Percentiles rank a stretch among this genome's conserved stretches.
Evolutionary conservation across 805 yeast genomes (phyloP).

Genomic region (Lachancea nothofagi): DNA sequence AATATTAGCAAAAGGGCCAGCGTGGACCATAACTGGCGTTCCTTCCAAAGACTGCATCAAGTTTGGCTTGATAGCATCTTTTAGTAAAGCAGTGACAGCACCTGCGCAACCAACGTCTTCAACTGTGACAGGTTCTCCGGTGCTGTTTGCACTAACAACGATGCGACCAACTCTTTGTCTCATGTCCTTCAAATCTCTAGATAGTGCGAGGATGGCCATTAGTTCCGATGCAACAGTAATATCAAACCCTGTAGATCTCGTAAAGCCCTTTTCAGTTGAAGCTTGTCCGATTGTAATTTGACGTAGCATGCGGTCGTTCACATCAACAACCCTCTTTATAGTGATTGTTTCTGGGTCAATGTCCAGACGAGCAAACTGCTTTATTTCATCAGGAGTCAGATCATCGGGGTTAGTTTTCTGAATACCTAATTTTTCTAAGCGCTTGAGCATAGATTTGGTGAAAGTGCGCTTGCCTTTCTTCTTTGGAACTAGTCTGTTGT

Average conservation of each 20-base stretch:
- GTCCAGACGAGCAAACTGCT: constrained; percentile 72
- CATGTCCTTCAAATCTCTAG: constrained; percentile 74
- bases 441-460: constrained; percentile 69
- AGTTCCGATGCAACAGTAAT: constrained; percentile 94
- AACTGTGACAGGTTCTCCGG: constrained; percentile 81
- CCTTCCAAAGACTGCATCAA: constrained; percentile 97
- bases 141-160: constrained; percentile 75
- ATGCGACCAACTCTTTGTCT: constrained; percentile 81
- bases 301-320: constrained; percentile 87
- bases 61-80: constrained; percentile 95
- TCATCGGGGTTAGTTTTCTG: constrained; percentile 72
- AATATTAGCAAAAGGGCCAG: constrained; percentile 97
- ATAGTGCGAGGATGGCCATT: constrained; percentile 90
- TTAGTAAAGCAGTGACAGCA: constrained; percentile 88
- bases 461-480: constrained; percentile 76
- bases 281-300: constrained; percentile 88
- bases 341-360: constrained; percentile 88
- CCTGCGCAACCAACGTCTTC: constrained; percentile 96
- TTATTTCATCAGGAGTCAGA: constrained; percentile 70
- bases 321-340: constrained; percentile 89
- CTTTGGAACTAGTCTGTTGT: constrained; percentile 78
- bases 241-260: constrained; percentile 87
- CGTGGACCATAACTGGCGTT: constrained; percentile 95
- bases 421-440: constrained; percentile 79
- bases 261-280: constrained; percentile 84